Evolutionary conservation across 805 yeast genomes (phyloP), one percentile per base, ranked within the genome.

Genomic region (Lipomyces oligophaga): DNA sequence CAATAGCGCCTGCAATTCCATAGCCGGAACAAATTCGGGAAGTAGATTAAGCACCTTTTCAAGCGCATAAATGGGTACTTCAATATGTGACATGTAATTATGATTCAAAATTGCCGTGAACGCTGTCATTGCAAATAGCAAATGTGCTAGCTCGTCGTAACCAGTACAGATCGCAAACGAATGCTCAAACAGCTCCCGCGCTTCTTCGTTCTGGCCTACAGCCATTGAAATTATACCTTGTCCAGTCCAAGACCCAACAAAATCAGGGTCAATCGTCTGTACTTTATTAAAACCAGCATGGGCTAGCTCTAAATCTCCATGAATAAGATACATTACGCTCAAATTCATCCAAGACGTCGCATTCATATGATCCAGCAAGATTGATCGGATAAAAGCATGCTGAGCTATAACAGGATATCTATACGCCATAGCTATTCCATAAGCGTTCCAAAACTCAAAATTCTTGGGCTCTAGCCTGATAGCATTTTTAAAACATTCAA

Each of bases 351-450:
- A 93, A 4, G 81, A 75, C 15, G 68, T 67, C 3, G 82, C 76
- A 45, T 84, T 85, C 43, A 78, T 77, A 5, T 84, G 77, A 38
- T 85, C 81, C 32, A 88, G 65, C 0, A 85, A 73, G 2, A 81
- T 67, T 0, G 97, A 89, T 53, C 85, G 83, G 58, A 93, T 84
- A 58, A 85, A 86, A 63, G 96, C 87, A 67, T 93, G 99, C 65
- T 93, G 99, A 0, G 97, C 72, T 5, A 86, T 83, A 38, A 76
- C 74, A 0, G 90, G 81, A 54, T 79, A 83, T 3, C 71, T 65
- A 2, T 78, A 67, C 44, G 81, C 73, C 5, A 86, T 77, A 0
- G 88, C 83, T 46, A 83, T 75, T 11, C 97, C 98, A 24, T 90
- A 70, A 0, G 85, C 81, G 43, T 78, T 71, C 99, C 99, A 93